Base-by-base conservation (phyloP, 2,329 filamentous ascomycete species). In the Raffaelea albimanens region DNA sequence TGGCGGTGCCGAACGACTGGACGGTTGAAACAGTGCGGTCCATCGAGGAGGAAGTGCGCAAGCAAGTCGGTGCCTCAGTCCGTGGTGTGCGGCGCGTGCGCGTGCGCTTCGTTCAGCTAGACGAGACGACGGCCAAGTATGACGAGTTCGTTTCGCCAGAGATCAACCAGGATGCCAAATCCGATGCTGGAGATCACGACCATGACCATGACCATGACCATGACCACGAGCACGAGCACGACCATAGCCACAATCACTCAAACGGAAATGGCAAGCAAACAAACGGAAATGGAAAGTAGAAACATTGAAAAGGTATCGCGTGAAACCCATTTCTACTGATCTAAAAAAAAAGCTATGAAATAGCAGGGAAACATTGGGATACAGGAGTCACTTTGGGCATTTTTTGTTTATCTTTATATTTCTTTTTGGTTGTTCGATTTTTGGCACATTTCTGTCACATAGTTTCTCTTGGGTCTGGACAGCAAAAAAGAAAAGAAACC, bases 71-170 rank as follows among this genome's bases (percentile, higher is more conserved):
- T 23, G 70, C 73, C 52, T 86, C 84, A 56, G 86, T 96, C 14
- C 80, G 87, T 51, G 91, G 93, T 1, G 87, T 93, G 36, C 83
- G 88, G 63, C 80, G 85, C 53, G 78, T 98, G 31, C 83, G 85
- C 52, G 76, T 97, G 45, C 82, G 89, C 39, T 97, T 97, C 61
- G 78, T 93, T 25, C 77, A 84, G 34, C 78, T 79, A 55, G 82
- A 85, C 18, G 72, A 74, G 23, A 64, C 69, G 13, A 64, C 70
- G 25, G 69, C 69, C 38, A 69, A 67, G 57, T 82, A 85, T 51
- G 86, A 95, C 61, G 89, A 97, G 63, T 90, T 89, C 58, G 85
- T 90, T 52, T 66, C 75, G 2, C 76, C 77, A 2, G 76, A 84
- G 53, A 68, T 84, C 10, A 80, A 73, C 56, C 67, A 72, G 14